A percentile compares a stretch with the other conserved stretches of the same genome.
These are phyloP conservation scores for Cryomyces minteri DNA, from an alignment of 495 filamentous ascomycete genomes.

Conservation along the genomic window DNA sequence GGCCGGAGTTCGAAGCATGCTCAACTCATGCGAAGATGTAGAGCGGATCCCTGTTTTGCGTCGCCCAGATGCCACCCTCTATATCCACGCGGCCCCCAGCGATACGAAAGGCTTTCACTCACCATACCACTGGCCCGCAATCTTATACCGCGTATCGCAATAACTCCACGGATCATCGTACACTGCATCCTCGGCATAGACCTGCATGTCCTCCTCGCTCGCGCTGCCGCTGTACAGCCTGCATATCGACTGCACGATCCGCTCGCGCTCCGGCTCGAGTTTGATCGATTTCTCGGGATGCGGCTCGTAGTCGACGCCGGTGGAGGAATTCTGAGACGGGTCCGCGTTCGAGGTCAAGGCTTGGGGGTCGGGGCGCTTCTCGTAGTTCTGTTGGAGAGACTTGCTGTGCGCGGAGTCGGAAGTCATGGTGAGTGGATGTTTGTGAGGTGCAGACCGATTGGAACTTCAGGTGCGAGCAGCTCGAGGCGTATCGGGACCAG, in stretches of 20 bases:
- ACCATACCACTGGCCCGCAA: slow-evolving; percentile 33
- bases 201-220: slow-evolving; percentile 28
- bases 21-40: not conserved
- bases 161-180: slow-evolving; percentile 33
- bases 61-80: no score
- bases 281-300: slow-evolving; percentile 21
- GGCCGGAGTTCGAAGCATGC: no score
- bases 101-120: not conserved
- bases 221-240: slow-evolving; percentile 28
- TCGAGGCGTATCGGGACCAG: no score
- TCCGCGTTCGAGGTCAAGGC: slow-evolving; percentile 14
- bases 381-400: slow-evolving; percentile 13
- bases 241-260: slow-evolving; percentile 23
- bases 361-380: slow-evolving; percentile 18
- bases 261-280: slow-evolving; percentile 15
- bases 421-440: no score
- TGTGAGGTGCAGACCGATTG: no score
- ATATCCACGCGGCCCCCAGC: no score
- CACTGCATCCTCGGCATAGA: slow-evolving; percentile 26
- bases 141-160: slow-evolving; percentile 30
- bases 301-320: slow-evolving; percentile 27
- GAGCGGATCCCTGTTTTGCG: not conserved
- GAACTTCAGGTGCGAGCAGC: no score
- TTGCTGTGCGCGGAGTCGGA: no score
- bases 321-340: slow-evolving; percentile 14